These are phyloP conservation scores for Achaetomiella virescens DNA, from an alignment of 495 filamentous ascomycete genomes.

Conservation along the genomic window DNA sequence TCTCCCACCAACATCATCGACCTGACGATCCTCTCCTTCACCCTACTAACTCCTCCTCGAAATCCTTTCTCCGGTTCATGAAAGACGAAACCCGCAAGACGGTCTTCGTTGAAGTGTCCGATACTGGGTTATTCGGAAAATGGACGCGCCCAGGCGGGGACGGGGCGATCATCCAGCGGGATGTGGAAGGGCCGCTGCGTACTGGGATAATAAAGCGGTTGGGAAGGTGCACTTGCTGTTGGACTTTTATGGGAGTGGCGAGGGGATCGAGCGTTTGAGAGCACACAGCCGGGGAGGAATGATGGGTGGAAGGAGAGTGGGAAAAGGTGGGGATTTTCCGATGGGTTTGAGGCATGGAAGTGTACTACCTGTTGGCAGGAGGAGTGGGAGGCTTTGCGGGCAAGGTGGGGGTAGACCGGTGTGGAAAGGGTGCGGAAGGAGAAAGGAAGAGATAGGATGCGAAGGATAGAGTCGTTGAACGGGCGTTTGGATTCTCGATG, in stretches of 20 bases:
- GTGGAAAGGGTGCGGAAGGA: neutral
- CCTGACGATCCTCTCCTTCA: constrained; percentile 35
- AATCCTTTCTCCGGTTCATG: constrained; percentile 44
- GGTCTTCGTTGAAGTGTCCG: constrained; percentile 43
- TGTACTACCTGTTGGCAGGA: constrained; percentile 40
- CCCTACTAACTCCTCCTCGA: constrained; percentile 24
- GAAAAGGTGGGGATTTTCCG: constrained; percentile 33
- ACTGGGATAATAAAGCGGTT: constrained; percentile 38
- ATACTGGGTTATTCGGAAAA: constrained; percentile 44
- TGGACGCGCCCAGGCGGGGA: constrained; percentile 44
- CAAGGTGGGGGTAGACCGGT: constrained; percentile 30
- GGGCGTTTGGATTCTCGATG: too few relatives aligned
- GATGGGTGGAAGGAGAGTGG: constrained; percentile 40
- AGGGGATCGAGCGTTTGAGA: constrained; percentile 47
- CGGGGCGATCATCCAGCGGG: constrained; percentile 35
- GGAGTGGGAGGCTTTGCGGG: constrained; percentile 33
- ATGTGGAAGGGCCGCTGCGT: constrained; percentile 47
- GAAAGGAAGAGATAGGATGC: neutral
- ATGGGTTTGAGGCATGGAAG: constrained; percentile 46
- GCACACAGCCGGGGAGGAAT: constrained; percentile 34
- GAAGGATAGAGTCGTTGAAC: too few relatives aligned
- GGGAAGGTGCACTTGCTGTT: constrained; percentile 43
- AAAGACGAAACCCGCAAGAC: constrained; percentile 48
- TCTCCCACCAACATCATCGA: constrained; percentile 42
- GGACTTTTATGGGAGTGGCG: constrained; percentile 47